Evolutionary conservation across 1,139 yeast species (phyloP).

Genomic region (Geotrichum bryndzae): DNA sequence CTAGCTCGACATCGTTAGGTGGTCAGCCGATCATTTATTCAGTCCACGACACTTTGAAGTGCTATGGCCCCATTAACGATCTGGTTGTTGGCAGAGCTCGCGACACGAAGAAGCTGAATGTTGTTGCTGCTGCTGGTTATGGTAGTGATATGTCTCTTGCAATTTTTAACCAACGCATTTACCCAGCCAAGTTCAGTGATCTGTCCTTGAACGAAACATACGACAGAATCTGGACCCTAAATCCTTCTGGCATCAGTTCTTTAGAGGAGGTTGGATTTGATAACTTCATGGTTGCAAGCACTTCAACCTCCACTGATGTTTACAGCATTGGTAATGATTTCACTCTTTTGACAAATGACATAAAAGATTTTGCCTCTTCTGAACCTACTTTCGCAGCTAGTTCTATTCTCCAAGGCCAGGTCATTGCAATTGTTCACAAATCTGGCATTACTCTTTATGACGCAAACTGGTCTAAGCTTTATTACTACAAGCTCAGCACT

Average conservation of each 20-base stretch:
- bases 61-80: slow-evolving; percentile 71
- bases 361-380: slow-evolving; percentile 53
- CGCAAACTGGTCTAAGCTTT: slow-evolving; percentile 37
- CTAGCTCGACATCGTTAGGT: slow-evolving; percentile 11
- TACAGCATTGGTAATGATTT: slow-evolving; percentile 66
- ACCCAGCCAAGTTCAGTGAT: slow-evolving; percentile 68
- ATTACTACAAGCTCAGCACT: background rate
- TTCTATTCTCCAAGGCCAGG: slow-evolving; percentile 51
- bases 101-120: slow-evolving; percentile 48
- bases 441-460: slow-evolving; percentile 61
- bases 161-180: slow-evolving; percentile 62
- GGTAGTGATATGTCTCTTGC: slow-evolving; percentile 52
- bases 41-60: slow-evolving; percentile 50
- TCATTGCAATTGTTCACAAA: slow-evolving; percentile 70
- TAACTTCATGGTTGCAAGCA: slow-evolving; percentile 62
- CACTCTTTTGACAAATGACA: slow-evolving; percentile 49
- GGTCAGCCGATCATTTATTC: slow-evolving; percentile 21
- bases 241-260: slow-evolving; percentile 21
- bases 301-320: slow-evolving; percentile 41
- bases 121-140: slow-evolving; percentile 67
- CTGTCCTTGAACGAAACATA: slow-evolving; percentile 50
- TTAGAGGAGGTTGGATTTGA: slow-evolving; percentile 36
- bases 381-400: slow-evolving; percentile 65
- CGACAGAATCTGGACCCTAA: slow-evolving; percentile 34
- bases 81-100: slow-evolving; percentile 71